A percentile compares a stretch with the other conserved stretches of the same genome.
Evolutionary conservation across 768 basidiomycete genomes (phyloP).

Genomic region (Suillus lakei): DNA sequence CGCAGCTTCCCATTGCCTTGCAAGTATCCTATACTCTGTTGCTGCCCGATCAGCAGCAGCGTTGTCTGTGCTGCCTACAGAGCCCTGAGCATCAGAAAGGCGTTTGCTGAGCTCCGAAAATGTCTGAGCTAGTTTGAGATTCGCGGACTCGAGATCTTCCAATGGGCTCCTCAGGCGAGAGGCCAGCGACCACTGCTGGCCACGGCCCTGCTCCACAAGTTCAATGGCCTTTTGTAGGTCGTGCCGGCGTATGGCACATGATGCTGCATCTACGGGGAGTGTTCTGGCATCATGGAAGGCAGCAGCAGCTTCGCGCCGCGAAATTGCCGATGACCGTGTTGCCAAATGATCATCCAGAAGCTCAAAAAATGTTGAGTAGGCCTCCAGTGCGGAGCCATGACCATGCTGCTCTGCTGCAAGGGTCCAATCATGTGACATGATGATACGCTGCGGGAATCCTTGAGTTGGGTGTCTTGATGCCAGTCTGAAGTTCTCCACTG

Average conservation of each 20-base stretch:
- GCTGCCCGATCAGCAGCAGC: too few relatives aligned
- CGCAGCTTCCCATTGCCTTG: too few relatives aligned
- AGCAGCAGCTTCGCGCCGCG: background rate
- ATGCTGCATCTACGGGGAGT: constrained; percentile 8
- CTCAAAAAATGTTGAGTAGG: background rate
- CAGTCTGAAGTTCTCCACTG: constrained; percentile 26
- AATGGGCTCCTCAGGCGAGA: too few relatives aligned
- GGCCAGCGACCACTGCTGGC: too few relatives aligned
- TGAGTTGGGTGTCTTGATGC: constrained; percentile 18
- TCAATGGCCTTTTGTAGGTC: constrained; percentile 22
- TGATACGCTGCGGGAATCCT: background rate
- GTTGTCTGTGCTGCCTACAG: too few relatives aligned
- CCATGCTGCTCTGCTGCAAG: background rate
- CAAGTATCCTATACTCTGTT: too few relatives aligned
- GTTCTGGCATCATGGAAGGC: background rate
- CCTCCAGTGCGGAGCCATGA: constrained; percentile 4
- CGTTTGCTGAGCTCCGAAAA: too few relatives aligned
- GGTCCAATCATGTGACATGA: too few relatives aligned
- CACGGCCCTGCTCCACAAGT: too few relatives aligned
- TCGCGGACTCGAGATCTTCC: too few relatives aligned
- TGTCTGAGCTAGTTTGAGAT: too few relatives aligned
- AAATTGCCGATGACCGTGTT: background rate
- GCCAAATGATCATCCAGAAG: constrained; percentile 5
- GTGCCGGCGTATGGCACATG: constrained; percentile 16
- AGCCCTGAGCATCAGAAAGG: too few relatives aligned